Percentiles rank a stretch among this genome's conserved stretches.
Conservation (phyloP, 2,329 filamentous ascomycete genomes). For the Pseudocercospora eumusae region DNA sequence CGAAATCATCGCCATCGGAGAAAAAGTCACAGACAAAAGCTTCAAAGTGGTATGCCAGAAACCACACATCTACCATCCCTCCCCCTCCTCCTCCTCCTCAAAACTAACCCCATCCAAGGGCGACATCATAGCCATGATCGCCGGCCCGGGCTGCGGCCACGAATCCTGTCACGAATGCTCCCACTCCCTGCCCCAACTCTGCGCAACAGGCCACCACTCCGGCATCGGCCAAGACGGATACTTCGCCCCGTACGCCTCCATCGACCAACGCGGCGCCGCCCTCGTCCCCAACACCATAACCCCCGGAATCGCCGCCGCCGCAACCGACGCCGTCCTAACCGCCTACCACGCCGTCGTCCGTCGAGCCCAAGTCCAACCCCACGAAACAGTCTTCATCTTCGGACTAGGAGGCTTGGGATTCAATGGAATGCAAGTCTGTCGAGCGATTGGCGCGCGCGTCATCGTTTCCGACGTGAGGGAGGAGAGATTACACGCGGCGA, state of each 20-base stretch:
- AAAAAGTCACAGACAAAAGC: constrained; percentile 11
- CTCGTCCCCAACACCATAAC: constrained; percentile 19
- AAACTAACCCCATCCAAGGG: constrained; percentile 25
- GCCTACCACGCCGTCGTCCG: constrained; percentile 46
- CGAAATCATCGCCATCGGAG: constrained; percentile 26
- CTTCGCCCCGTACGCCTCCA: constrained; percentile 45
- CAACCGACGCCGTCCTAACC: constrained; percentile 47
- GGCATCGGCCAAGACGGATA: constrained; percentile 51
- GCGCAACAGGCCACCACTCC: constrained; percentile 44
- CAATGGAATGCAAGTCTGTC: constrained; percentile 48
- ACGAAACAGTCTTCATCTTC: constrained; percentile 46
- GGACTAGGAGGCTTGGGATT: constrained; percentile 48
- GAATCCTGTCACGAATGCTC: constrained; percentile 44
- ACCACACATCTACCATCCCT: not conserved
- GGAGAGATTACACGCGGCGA: constrained; percentile 38
- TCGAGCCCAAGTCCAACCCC: constrained; percentile 40
- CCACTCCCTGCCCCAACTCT: constrained; percentile 44
- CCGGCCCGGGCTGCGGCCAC: constrained; percentile 40
- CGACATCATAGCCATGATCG: constrained; percentile 39
- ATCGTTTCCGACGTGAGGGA: constrained; percentile 42
- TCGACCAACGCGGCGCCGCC: constrained; percentile 34
- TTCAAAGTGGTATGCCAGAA: constrained; percentile 16
- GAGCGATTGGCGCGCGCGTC: constrained; percentile 51
- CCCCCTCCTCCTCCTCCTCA: too few species aligned
- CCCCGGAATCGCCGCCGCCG: constrained; percentile 39